A percentile compares a stretch with the other conserved stretches of the same genome.
phyloP scores from a whole-genome alignment of 2,329 filamentous ascomycete species.

The Colletotrichum plurivorum region DNA sequence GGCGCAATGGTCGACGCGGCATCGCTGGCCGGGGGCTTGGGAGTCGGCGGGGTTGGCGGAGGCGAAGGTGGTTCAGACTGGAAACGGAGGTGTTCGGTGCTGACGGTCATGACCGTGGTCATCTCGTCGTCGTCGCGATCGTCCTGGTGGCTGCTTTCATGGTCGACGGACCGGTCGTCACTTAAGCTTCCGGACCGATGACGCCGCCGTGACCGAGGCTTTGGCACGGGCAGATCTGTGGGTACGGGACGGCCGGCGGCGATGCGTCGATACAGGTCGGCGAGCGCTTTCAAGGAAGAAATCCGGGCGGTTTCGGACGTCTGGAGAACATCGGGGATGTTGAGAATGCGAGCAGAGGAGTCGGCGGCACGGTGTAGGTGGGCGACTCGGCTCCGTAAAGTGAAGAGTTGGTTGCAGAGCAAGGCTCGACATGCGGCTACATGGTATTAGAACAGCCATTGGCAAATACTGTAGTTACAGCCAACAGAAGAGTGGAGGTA shows the following conservation, averaged over 20 bases:
- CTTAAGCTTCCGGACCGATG: not conserved
- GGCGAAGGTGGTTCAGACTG: slow-evolving; percentile 50
- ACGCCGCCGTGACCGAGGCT: slow-evolving; percentile 40
- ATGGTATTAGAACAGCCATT: slow-evolving; percentile 1
- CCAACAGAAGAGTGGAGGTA: not conserved
- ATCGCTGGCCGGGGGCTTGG: slow-evolving; percentile 43
- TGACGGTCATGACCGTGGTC: slow-evolving; percentile 44
- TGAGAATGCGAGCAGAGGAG: slow-evolving; percentile 45
- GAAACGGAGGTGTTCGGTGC: slow-evolving; percentile 44
- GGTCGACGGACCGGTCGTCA: slow-evolving; percentile 13
- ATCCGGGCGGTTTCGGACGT: slow-evolving; percentile 52
- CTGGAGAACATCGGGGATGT: slow-evolving; percentile 50
- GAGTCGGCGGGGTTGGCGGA: slow-evolving; percentile 45
- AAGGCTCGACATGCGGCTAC: slow-evolving; percentile 45
- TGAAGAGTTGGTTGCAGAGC: slow-evolving; percentile 48
- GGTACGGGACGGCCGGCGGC: slow-evolving; percentile 50
- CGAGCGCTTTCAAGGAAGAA: slow-evolving; percentile 49
- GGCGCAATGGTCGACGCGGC: slow-evolving; percentile 38
- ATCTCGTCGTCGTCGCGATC: slow-evolving; percentile 44
- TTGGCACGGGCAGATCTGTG: slow-evolving; percentile 44
- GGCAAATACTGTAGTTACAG: not conserved
- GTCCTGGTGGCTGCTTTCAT: slow-evolving; percentile 16
- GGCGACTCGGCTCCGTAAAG: slow-evolving; percentile 44
- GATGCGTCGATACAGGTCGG: slow-evolving; percentile 53
- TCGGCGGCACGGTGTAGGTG: slow-evolving; percentile 45